phyloP scores from a whole-genome alignment of 148 eudicot species.

The Rhododendron ovatum region DNA sequence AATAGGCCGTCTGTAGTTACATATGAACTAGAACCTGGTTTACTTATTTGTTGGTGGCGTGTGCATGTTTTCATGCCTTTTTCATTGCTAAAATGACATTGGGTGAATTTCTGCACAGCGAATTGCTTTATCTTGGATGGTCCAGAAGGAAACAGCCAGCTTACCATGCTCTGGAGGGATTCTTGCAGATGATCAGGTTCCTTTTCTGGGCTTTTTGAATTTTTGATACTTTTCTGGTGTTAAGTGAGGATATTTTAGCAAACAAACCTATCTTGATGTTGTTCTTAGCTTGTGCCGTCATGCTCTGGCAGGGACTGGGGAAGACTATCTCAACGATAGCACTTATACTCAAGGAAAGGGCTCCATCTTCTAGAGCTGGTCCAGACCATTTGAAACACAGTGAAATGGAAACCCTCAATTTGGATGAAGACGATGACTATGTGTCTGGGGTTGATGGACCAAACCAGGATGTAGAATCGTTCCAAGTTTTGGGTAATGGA shows the following conservation, averaged over 20 bases:
- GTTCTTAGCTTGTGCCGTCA: not conserved
- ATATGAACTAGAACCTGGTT: not conserved
- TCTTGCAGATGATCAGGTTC: slow-evolving; percentile 99
- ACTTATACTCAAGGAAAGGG: slow-evolving; percentile 78
- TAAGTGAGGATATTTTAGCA: slow-evolving; percentile 1
- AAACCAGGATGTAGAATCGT: slow-evolving; percentile 24
- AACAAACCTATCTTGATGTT: not conserved
- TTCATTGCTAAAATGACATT: slow-evolving; percentile 4
- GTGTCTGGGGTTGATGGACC: slow-evolving; percentile 17
- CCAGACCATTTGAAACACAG: slow-evolving; percentile 14
- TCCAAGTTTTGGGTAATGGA: slow-evolving; percentile 14
- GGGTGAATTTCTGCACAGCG: slow-evolving; percentile 47
- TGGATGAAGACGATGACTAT: slow-evolving; percentile 64
- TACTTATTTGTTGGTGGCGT: not conserved
- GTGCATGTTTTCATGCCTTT: not conserved
- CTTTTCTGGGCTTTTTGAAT: not conserved
- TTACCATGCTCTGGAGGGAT: slow-evolving; percentile 86
- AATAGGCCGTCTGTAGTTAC: not conserved
- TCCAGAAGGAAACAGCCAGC: slow-evolving; percentile 76
- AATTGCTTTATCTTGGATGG: slow-evolving; percentile 97
- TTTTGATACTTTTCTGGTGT: not conserved
- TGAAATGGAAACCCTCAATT: slow-evolving; percentile 49
- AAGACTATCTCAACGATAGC: slow-evolving; percentile 96
- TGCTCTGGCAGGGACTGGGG: slow-evolving; percentile 72
- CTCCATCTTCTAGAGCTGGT: slow-evolving; percentile 33